A percentile compares a stretch with the other conserved stretches of the same genome.
Evolutionary conservation across 2,329 filamentous ascomycete genomes (phyloP).

Genomic region (Endothia cerciana): DNA sequence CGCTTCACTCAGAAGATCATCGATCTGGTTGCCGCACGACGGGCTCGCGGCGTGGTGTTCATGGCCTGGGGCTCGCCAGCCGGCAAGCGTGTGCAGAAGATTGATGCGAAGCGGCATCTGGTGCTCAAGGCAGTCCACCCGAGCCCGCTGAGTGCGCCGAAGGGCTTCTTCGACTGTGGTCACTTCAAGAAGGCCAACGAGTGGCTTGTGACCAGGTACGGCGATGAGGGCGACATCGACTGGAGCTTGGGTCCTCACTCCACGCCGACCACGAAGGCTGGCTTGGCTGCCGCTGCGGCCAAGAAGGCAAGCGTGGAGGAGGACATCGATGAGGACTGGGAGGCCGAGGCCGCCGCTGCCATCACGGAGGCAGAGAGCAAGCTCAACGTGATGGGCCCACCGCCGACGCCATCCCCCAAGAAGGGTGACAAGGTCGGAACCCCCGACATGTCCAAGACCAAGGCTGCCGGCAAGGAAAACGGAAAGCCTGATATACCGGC

Average conservation of each 20-base stretch:
- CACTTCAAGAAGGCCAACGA: conserved; percentile 84
- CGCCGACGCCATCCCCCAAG: conserved; percentile 27
- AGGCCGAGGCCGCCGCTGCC: conserved; percentile 25
- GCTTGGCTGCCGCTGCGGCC: conserved; percentile 23
- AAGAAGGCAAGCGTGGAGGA: conserved; percentile 29
- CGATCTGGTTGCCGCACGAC: conserved; percentile 78
- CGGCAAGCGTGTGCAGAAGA: conserved; percentile 73
- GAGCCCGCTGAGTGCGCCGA: conserved; percentile 82
- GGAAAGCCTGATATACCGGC: conserved; percentile 26
- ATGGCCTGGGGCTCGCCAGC: conserved; percentile 92
- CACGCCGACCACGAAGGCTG: conserved; percentile 31
- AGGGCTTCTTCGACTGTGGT: conserved; percentile 81
- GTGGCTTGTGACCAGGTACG: conserved; percentile 82
- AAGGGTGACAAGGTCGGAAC: conserved; percentile 20
- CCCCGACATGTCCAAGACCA: conserved; percentile 20
- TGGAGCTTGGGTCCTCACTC: conserved; percentile 66
- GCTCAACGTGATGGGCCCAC: conserved; percentile 28
- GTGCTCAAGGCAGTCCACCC: conserved; percentile 90
- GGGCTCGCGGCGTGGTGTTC: conserved; percentile 85
- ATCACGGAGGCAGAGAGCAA: conserved; percentile 24
- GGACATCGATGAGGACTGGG: conserved; percentile 24
- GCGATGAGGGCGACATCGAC: conserved; percentile 78
- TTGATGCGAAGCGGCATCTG: conserved; percentile 75
- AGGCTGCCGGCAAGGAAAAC: conserved; percentile 23
- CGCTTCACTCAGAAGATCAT: conserved; percentile 89